Evolutionary conservation across 73 alveolate genomes (phyloP), one percentile per base, ranked within the genome.

Genomic region (Paramecium octaurelia): DNA sequence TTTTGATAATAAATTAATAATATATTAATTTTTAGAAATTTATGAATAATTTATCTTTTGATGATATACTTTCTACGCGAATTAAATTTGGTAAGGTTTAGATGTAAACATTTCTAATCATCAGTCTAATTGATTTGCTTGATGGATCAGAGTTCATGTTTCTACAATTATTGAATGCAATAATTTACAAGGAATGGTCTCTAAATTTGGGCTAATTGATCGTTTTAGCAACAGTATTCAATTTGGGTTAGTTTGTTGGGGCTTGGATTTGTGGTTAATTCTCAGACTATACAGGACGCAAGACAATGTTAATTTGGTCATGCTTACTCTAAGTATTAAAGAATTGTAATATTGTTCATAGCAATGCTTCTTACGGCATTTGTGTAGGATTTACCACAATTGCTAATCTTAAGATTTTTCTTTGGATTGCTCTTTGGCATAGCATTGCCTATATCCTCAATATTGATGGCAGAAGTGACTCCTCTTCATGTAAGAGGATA

Each of bases 61-160:
- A 89, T 71, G 57, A 69, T 44, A 71, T 89, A 4, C 91, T 89
- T 14, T 71, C 94, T 6, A 27, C 38, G 5, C 24, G 54, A 71
- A 89, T 71, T 3, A 73, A 73, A 42, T 71, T 71, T 89, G 94
- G 94, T 12, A 43, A 42, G 64, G 80, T 50, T 89, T 35, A 89
- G 75, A 89, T 89, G 21, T 11, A 59, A 12, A 42, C 75, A 14
- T 70, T 89, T 12, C 14, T 27, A 46, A 46, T 89, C 1, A 83
- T 89, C 21, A 46, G 84, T 24, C 54, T 89, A 7, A 44, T 89
- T 44, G 94, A 71, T 89, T 89, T 89, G 43, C 58, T 89, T 7
- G 94, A 89, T 70, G 94, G 94, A 89, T 35, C 91, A 4, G 94
- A 89, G 36, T 27, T 46, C 27, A 44, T 70, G 50, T 89, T 70